A percentile compares a stretch with the other conserved stretches of the same genome.
Evolutionary conservation across 805 yeast species (phyloP).

Genomic region (Sugiyamaella americana): DNA sequence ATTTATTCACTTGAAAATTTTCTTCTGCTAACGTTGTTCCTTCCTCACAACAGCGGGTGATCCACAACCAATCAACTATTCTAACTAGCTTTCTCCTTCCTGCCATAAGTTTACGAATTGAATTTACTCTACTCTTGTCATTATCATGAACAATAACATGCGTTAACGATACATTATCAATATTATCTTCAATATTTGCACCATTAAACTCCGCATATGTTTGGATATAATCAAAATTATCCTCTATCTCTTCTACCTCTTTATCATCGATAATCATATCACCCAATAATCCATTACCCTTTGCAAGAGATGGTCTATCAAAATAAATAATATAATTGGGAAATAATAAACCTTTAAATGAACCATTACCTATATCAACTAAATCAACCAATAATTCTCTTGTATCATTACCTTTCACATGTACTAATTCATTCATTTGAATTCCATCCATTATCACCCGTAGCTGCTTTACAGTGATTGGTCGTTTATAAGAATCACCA

Average conservation of each 20-base stretch:
- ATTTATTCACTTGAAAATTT: neutral
- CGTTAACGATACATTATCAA: conserved; percentile 36
- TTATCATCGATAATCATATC: conserved; percentile 3
- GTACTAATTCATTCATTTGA: conserved; percentile 1
- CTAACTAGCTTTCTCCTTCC: conserved; percentile 12
- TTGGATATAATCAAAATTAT: conserved; percentile 28
- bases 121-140: conserved; percentile 22
- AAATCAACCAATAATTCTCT: conserved; percentile 3
- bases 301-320: conserved; percentile 25
- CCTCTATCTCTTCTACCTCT: conserved; percentile 21
- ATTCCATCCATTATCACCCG: conserved; percentile 7
- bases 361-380: conserved; percentile 16
- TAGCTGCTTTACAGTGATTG: conserved; percentile 25
- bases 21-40: conserved; percentile 25
- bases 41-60: conserved; percentile 32
- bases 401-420: conserved; percentile 15
- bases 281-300: conserved; percentile 8
- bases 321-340: conserved; percentile 21
- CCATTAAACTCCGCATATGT: conserved; percentile 32
- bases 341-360: conserved; percentile 22
- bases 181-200: conserved; percentile 34
- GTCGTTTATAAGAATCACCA: conserved; percentile 55
- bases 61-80: conserved; percentile 37
- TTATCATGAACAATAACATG: conserved; percentile 23
- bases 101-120: conserved; percentile 7